Base-by-base conservation (phyloP, 1,139 yeast genomes). In the Geotrichum citri-aurantii region DNA sequence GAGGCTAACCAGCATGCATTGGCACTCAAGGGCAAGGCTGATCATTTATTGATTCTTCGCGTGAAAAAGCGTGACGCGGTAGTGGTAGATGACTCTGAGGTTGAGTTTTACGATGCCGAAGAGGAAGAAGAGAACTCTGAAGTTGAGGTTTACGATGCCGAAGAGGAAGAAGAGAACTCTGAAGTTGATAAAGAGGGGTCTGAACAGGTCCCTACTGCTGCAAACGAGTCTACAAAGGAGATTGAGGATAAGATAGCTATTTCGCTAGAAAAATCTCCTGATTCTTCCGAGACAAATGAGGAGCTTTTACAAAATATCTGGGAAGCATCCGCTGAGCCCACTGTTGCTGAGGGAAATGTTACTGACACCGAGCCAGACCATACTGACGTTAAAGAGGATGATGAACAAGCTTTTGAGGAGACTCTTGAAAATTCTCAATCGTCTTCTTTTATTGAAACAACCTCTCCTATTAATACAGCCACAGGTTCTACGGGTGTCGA, bases 1-100 rank as follows among this genome's bases (percentile, higher is more conserved):
- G 97, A 91, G 68, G 82, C 86, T 58, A 83, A 84, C 60, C 80
- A 88, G 56, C 44, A n/a, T 37, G 44, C 44, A 5, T 4, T 37
- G 21, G 44, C 44, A n/a, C 77, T 86, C 60, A 79, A 97, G 67
- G 92, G 95, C 14, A 82, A 85, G 70, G 95, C 96, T 19, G 92
- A 91, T 68, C 74, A 88, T 52, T 86, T 86, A 19, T 86, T 88
- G 71, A 97, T 90, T 73, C 75, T 77, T 61, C 81, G 95, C 19
- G 55, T 50, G 14, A 33, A 65, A 10, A 55, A 53, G 47, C 58
- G 59, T 48, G 62, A 61, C 31, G 52, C 40, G 55, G 8, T 19
- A 12, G 17, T 7, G 12, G 19, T 52, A 21, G 48, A 46, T 23
- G 50, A 47, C 6, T n/a, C n/a, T 11, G 50, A 47, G n/a, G 31